Percentiles rank a stretch among this genome's conserved stretches.
phyloP scores from a whole-genome alignment of 2,329 filamentous ascomycete species.

The Trichophyton benhamiae region DNA sequence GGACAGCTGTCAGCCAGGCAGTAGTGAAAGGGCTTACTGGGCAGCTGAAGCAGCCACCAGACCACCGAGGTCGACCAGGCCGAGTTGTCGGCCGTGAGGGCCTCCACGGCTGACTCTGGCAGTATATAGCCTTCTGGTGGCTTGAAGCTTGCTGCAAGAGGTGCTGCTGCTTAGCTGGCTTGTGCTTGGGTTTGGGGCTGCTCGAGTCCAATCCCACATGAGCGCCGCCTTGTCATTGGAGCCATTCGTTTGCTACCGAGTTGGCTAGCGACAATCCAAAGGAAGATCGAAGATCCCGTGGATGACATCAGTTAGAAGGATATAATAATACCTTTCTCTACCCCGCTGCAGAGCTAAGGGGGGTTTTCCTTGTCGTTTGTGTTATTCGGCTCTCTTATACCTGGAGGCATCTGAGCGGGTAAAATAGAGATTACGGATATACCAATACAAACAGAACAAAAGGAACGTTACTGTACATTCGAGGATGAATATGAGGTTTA shows the following conservation, averaged over 20 bases:
- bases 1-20: neutral
- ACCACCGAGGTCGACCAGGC: neutral
- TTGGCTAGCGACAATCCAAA: neutral
- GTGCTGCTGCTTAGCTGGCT: neutral
- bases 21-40: neutral
- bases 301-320: neutral
- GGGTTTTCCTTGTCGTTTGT: neutral
- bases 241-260: neutral
- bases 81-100: neutral
- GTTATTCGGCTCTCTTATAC: neutral
- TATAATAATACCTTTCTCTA: neutral
- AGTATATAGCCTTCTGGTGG: neutral
- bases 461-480: neutral
- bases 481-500: neutral
- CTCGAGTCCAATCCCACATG: neutral
- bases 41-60: neutral
- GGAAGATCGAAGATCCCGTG: neutral
- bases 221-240: neutral
- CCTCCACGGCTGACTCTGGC: neutral
- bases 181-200: neutral
- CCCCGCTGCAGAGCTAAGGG: neutral
- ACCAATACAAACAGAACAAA: neutral
- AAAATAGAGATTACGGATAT: neutral
- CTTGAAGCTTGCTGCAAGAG: neutral
- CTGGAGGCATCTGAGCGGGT: neutral